Percentiles rank a stretch among this genome's conserved stretches.
Conservation (phyloP, 208 protist species). For the Lotmaria passim region DNA sequence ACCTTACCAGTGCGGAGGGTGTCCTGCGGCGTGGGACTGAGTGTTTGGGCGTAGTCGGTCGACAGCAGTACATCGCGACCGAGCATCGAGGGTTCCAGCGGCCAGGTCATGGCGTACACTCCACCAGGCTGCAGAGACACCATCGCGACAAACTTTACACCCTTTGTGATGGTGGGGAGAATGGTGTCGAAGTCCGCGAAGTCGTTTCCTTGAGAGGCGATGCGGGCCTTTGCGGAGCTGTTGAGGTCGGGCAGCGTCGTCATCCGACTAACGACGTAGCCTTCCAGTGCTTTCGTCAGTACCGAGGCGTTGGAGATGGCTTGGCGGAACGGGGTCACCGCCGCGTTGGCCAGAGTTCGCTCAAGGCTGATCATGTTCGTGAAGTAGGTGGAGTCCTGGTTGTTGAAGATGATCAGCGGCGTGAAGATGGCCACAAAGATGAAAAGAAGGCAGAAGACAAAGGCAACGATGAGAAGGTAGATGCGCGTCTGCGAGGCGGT, state of each 20-base stretch:
- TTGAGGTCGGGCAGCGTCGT: slow-evolving; percentile 36
- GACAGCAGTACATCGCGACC: slow-evolving; percentile 32
- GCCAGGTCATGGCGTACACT: slow-evolving; percentile 48
- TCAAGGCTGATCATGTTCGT: neutral
- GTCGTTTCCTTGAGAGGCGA: slow-evolving; percentile 28
- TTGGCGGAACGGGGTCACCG: slow-evolving; percentile 31
- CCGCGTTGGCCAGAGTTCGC: slow-evolving; percentile 22
- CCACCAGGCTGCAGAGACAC: slow-evolving; percentile 50
- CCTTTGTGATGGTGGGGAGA: slow-evolving; percentile 9
- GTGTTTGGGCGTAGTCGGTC: neutral
- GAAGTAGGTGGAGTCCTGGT: slow-evolving; percentile 8
- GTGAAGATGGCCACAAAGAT: slow-evolving; percentile 40
- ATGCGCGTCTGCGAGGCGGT: slow-evolving; percentile 25
- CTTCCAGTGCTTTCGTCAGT: slow-evolving; percentile 40
- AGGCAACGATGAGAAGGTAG: slow-evolving; percentile 37
- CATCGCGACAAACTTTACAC: slow-evolving; percentile 1
- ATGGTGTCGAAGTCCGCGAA: slow-evolving; percentile 40
- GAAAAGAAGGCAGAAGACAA: slow-evolving; percentile 32
- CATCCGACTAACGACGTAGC: slow-evolving; percentile 51
- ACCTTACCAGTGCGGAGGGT: slow-evolving; percentile 30
- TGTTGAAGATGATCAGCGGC: slow-evolving; percentile 38
- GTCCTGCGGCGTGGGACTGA: slow-evolving; percentile 24
- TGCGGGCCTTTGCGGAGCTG: slow-evolving; percentile 22
- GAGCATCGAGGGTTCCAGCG: slow-evolving; percentile 7
- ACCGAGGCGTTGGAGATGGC: slow-evolving; percentile 46